These are phyloP conservation scores for Papiliotrema fonsecae DNA, from an alignment of 1,284 basidiomycete genomes.

Conservation along the genomic window DNA sequence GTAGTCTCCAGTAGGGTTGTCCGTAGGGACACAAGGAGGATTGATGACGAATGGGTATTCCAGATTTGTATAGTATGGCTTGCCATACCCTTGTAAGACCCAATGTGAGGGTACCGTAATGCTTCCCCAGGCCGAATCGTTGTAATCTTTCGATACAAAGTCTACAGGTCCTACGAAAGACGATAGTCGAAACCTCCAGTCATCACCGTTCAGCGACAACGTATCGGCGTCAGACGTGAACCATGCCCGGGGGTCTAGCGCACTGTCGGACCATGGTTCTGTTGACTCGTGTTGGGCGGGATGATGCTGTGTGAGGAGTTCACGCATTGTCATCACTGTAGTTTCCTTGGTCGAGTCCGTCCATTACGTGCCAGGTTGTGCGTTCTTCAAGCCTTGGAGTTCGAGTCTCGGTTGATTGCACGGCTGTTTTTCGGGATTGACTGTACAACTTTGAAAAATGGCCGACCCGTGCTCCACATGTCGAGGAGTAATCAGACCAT, in stretches of 20 bases:
- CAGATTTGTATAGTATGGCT: slow-evolving; percentile 4
- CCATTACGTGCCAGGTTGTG: too few relatives aligned
- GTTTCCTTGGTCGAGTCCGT: too few relatives aligned
- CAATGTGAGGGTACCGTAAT: slow-evolving; percentile 5
- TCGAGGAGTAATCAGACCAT: too few relatives aligned
- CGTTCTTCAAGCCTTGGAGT: too few relatives aligned
- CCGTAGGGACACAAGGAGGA: slow-evolving; percentile 1
- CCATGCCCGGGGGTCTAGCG: slow-evolving; percentile 14
- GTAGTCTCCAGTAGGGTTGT: slow-evolving; percentile 9
- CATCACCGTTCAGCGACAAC: slow-evolving; percentile 11
- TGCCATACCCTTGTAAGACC: slow-evolving; percentile 5
- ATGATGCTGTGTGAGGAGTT: slow-evolving; percentile 1
- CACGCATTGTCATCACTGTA: too few relatives aligned
- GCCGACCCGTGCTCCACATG: too few relatives aligned
- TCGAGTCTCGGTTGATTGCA: too few relatives aligned
- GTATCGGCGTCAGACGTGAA: slow-evolving; percentile 5
- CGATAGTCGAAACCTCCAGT: slow-evolving; percentile 16
- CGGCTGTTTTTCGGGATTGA: too few relatives aligned
- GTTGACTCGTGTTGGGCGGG: slow-evolving; percentile 16
- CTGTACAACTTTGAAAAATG: too few relatives aligned
- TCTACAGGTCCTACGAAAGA: slow-evolving; percentile 2
- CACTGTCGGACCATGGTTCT: slow-evolving; percentile 6
- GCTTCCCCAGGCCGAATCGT: not conserved
- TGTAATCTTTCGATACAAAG: not conserved
- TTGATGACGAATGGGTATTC: slow-evolving; percentile 7